phyloP scores from a whole-genome alignment of 345 rosid genomes.

The Sonneratia alba region DNA sequence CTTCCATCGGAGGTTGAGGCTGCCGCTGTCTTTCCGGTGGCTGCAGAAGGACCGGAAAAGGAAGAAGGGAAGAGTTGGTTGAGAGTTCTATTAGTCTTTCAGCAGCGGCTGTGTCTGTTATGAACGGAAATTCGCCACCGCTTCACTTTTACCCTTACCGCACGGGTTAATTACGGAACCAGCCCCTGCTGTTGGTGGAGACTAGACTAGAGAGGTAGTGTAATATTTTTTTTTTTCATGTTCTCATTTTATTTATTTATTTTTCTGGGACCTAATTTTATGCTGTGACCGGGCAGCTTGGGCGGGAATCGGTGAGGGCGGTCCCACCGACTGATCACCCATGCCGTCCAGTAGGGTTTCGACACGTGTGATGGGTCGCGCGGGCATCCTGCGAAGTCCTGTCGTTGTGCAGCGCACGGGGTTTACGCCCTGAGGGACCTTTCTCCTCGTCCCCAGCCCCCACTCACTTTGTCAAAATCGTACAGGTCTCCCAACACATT shows the following conservation, averaged over 20 bases:
- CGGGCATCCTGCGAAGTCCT: not conserved
- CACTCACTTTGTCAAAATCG: too few species aligned
- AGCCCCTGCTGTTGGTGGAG: not conserved
- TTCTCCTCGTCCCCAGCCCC: not conserved
- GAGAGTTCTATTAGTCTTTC: constrained; percentile 4
- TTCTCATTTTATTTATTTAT: too few species aligned
- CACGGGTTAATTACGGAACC: not conserved
- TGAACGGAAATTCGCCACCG: not conserved
- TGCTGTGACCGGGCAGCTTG: not conserved
- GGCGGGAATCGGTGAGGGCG: not conserved
- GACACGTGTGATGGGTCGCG: not conserved
- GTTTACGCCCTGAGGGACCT: too few species aligned
- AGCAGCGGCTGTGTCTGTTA: constrained; percentile 14
- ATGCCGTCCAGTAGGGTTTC: not conserved
- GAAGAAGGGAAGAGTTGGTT: constrained; percentile 6
- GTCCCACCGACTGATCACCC: not conserved
- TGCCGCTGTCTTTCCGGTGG: not conserved
- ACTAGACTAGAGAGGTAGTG: too few species aligned
- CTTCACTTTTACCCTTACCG: not conserved
- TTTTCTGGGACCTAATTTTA: too few species aligned
- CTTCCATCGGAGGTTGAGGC: constrained; percentile 22
- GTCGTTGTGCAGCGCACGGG: not conserved
- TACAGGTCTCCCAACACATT: too few species aligned
- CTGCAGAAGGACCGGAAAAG: not conserved
- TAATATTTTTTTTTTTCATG: too few species aligned